A percentile compares a stretch with the other conserved stretches of the same genome.
phyloP scores from a whole-genome alignment of 352 stramenopile genomes.

The Halophytophthora polymorphica region DNA sequence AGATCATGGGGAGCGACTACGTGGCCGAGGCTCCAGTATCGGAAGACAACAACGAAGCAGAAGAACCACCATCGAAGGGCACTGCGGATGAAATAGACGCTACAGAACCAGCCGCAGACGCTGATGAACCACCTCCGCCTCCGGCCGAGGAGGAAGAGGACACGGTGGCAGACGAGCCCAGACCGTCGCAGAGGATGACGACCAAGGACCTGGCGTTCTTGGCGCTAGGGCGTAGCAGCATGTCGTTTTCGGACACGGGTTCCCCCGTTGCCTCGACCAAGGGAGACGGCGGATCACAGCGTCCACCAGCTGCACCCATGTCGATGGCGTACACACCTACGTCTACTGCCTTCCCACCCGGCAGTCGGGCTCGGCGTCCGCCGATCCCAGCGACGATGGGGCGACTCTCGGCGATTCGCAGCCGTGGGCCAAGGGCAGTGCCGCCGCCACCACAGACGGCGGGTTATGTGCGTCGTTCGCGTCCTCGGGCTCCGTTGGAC shows the following conservation, averaged over 20 bases:
- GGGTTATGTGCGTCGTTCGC: constrained; percentile 35
- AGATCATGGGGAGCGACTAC: not conserved
- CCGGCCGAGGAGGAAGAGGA: constrained; percentile 22
- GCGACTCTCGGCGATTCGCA: not conserved
- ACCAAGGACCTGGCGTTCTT: constrained; percentile 28
- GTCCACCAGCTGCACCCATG: constrained; percentile 3
- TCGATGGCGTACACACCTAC: constrained; percentile 28
- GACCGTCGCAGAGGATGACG: constrained; percentile 15
- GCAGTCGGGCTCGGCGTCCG: constrained; percentile 18
- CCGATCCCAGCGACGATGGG: constrained; percentile 23
- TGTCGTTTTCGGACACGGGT: constrained; percentile 20
- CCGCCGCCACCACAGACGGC: constrained; percentile 17
- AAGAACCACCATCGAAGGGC: not conserved
- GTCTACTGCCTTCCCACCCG: constrained; percentile 21
- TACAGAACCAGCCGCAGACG: constrained; percentile 10
- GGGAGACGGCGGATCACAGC: constrained; percentile 9
- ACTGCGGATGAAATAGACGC: not conserved
- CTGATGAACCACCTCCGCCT: constrained; percentile 11
- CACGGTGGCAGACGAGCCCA: constrained; percentile 4
- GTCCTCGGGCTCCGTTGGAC: constrained; percentile 38
- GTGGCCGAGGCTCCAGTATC: not conserved
- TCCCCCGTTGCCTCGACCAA: constrained; percentile 21
- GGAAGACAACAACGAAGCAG: constrained; percentile 10
- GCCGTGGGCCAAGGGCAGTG: constrained; percentile 1
- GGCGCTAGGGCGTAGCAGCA: constrained; percentile 25